Evolutionary conservation across 2,329 filamentous ascomycete genomes (phyloP).

Genomic region (Ascochyta lentis): DNA sequence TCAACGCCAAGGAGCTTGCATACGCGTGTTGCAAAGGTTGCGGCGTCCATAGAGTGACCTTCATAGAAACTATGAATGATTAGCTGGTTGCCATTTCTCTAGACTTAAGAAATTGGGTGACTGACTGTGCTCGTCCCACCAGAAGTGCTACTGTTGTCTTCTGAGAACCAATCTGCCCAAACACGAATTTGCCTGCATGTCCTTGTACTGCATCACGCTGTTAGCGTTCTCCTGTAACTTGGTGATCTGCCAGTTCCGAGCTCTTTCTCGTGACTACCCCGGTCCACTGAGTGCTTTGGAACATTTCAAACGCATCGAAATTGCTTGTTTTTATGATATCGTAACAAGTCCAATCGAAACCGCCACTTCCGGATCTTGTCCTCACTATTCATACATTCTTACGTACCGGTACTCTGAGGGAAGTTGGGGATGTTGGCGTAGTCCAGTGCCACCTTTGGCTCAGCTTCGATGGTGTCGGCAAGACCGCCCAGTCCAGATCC

Average conservation of each 20-base stretch:
- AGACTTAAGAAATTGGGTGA: constrained; percentile 21
- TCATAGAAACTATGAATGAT: constrained; percentile 66
- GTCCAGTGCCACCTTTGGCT: constrained; percentile 60
- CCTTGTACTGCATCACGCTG: constrained; percentile 54
- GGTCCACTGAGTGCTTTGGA: too few relatives aligned
- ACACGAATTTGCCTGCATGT: constrained; percentile 70
- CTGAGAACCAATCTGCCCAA: constrained; percentile 62
- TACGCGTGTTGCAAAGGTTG: constrained; percentile 69
- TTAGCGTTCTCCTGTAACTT: neutral
- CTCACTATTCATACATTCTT: neutral
- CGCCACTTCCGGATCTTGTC: neutral
- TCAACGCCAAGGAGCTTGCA: constrained; percentile 68
- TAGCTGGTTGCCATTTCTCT: constrained; percentile 3
- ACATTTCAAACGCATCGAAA: neutral
- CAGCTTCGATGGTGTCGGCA: constrained; percentile 61
- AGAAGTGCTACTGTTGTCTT: constrained; percentile 66
- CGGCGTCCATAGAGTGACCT: constrained; percentile 67
- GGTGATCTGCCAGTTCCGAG: too few relatives aligned
- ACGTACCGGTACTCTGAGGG: constrained; percentile 63
- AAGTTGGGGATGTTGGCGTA: constrained; percentile 69
- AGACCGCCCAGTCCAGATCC: constrained; percentile 69
- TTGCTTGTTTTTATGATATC: neutral
- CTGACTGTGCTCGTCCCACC: constrained; percentile 70
- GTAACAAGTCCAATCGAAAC: constrained; percentile 17
- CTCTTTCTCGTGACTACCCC: too few relatives aligned